Base-by-base conservation (phyloP, 306 rosid genomes). In the Biancaea sappan region DNA sequence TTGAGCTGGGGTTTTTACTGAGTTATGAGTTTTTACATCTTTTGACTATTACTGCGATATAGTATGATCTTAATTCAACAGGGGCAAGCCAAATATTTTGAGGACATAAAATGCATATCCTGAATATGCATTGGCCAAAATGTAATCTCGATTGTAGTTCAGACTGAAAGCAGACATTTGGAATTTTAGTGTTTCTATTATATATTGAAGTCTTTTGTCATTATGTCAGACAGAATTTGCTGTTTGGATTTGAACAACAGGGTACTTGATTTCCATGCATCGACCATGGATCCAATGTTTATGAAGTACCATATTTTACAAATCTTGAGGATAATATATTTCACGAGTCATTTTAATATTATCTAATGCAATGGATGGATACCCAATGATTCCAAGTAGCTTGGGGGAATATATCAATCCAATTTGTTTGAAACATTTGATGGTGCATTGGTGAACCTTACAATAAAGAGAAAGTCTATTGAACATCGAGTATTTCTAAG, bases 1-100 rank as follows among this genome's bases (percentile, higher is more conserved):
- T 74, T 76, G 77, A 80, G 80, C 62, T 72, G 57, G 29, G 72
- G 72, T 19, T 7, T 41, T 68, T 40, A 62, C 73, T 31, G 8
- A 60, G 66, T 73, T 82, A 26, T 24, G 52, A 60, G 32, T 67
- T 63, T 46, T 48, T 15, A 29, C 25, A 78, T 26, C 73, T 82
- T 69, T 34, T 61, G 65, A 58, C 5, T 63, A 18, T 43, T 44
- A 9, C 35, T 68, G 61, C 51, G 26, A 34, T 11, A 43, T 43
- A 14, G 14, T 7, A 26, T 77, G 63, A 35, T 50, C 52, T 6
- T 59, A 44, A 18, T 44, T 54, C 28, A 18, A 64, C 62, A 37
- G 66, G 50, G 46, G 46, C 46, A 43, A 11, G 53, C 74, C 47
- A 74, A 28, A 46, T 76, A 61, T 65, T 46, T 58, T 59, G 81